Evolutionary conservation across 768 basidiomycete genomes (phyloP).

Genomic region (Podaxis sp.): DNA sequence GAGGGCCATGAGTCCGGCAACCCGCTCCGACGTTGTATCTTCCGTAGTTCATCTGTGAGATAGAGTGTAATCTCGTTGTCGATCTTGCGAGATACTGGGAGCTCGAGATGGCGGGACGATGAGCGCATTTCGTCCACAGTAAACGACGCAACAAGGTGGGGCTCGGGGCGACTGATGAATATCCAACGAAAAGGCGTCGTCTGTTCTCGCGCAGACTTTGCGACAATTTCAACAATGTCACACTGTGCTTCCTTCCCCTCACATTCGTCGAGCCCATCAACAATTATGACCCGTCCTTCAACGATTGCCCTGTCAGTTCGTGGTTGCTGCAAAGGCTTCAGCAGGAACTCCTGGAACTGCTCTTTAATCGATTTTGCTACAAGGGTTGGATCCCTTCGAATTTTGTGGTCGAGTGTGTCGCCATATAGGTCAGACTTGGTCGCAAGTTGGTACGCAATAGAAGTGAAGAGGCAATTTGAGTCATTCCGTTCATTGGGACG

Average conservation of each 20-base stretch:
- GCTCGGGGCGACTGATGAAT: neutral
- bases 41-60: too few relatives aligned
- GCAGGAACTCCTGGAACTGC: neutral
- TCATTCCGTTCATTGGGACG: too few relatives aligned
- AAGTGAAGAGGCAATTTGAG: neutral
- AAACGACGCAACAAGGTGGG: too few relatives aligned
- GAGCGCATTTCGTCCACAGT: too few relatives aligned
- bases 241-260: neutral
- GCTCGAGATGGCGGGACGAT: too few relatives aligned
- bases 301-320: neutral
- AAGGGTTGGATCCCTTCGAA: too few relatives aligned
- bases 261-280: neutral
- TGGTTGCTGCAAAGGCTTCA: neutral
- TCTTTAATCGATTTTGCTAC: too few relatives aligned
- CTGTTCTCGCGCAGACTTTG: neutral
- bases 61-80: too few relatives aligned
- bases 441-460: conserved; percentile 1
- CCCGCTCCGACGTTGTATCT: too few relatives aligned
- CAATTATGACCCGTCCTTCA: neutral
- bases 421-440: neutral
- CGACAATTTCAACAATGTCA: neutral
- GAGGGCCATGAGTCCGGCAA: too few relatives aligned
- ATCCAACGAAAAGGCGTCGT: neutral
- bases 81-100: too few relatives aligned
- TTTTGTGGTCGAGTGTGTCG: too few relatives aligned